Evolutionary conservation across 2,329 filamentous ascomycete genomes (phyloP), one percentile per base, ranked within the genome.

Genomic region (Dothiorella sarmentorum): DNA sequence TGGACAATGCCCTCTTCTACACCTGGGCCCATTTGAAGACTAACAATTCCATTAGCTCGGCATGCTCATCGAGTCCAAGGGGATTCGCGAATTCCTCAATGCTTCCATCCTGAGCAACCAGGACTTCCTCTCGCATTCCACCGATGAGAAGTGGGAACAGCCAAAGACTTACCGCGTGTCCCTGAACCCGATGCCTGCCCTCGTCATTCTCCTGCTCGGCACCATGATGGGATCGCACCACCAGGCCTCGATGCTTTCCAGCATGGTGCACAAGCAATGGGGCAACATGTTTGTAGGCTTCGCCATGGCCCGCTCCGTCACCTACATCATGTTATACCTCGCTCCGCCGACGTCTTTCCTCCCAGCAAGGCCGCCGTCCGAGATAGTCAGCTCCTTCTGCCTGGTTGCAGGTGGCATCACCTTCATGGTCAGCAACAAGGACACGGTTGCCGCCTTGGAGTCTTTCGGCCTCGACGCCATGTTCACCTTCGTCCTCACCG

Each of bases 221-320:
- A 84, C 92, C 70, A 94, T 96, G 89, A 97, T 97, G 93, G 88
- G 88, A 68, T 91, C 89, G 24, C 93, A 97, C 73, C 90, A 93
- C 60, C 92, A 96, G 71, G 72, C 79, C 26, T 89, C 85, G 61
- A 90, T 91, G 87, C 82, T 91, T 45, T 93, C 91, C 9, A 90
- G 86, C 64, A 96, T 94, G 90, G 83, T 97, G 49, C 93, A 97
- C 76, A 87, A 87, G 69, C 92, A 97, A 73, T 97, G 93, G 93
- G 93, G 93, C 24, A 86, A 85, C 67, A 81, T 97, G 64, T 82
- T 97, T 56, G 82, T 90, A 45, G 91, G 87, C 24, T 92, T 91
- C 57, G 87, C 91, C 0, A 80, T 95, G 60, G 86, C 91, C 22
- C 85, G 93, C 45, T 85, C 81, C 1, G 76, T 90, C 58, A 96